Evolutionary conservation across 441 rosid species (phyloP).

Genomic region (Mallotus repandus): DNA sequence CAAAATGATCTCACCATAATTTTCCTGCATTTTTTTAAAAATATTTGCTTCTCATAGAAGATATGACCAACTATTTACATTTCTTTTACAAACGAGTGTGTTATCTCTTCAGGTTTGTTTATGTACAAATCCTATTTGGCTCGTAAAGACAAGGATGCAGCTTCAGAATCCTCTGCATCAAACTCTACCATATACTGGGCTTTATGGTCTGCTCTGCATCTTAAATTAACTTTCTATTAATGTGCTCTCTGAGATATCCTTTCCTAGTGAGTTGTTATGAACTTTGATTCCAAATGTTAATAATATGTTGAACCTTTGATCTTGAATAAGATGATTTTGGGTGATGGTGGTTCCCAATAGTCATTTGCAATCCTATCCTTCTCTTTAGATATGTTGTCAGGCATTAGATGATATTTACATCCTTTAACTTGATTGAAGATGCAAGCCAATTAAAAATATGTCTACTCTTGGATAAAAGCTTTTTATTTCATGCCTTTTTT

Average conservation of each 20-base stretch:
- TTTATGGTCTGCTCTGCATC: slow-evolving; percentile 64
- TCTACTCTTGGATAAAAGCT: slow-evolving; percentile 3
- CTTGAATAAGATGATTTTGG: slow-evolving; percentile 1
- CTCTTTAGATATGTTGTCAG: neutral
- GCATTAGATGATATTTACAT: neutral
- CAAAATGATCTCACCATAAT: neutral
- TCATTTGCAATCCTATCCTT: neutral
- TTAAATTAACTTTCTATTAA: slow-evolving; percentile 33
- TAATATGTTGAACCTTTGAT: neutral
- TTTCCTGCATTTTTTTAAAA: neutral
- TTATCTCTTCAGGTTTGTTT: slow-evolving; percentile 62
- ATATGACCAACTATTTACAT: neutral
- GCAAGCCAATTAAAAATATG: neutral
- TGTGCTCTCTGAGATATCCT: slow-evolving; percentile 31
- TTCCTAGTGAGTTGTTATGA: slow-evolving; percentile 30
- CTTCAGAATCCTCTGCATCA: slow-evolving; percentile 88
- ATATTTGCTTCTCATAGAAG: slow-evolving; percentile 3
- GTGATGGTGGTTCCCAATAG: slow-evolving; percentile 2
- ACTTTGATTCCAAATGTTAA: slow-evolving; percentile 23
- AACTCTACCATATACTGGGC: slow-evolving; percentile 67
- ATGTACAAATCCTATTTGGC: slow-evolving; percentile 95
- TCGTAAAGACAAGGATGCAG: slow-evolving; percentile 93
- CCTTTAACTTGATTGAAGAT: slow-evolving; percentile 9
- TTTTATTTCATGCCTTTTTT: neutral
- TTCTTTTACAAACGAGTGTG: neutral